Base-by-base conservation (phyloP, 2,329 filamentous ascomycete species). In the Cadophora sp. region DNA sequence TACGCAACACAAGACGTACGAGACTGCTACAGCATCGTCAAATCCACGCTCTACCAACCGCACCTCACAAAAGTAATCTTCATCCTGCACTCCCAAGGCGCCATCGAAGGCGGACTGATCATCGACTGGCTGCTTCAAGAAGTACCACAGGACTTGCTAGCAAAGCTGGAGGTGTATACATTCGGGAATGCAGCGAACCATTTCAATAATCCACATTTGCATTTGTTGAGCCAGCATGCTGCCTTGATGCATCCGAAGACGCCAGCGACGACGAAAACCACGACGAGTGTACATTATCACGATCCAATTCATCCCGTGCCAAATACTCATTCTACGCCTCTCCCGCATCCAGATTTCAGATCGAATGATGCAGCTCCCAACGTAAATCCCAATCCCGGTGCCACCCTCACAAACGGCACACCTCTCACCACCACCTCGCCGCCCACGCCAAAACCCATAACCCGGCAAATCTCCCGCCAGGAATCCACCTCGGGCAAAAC, bases 131-230 rank as follows among this genome's bases (percentile, higher is more conserved):
- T 95, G 1, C 82, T 94, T 1, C 88, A 90, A 70, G 91, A 94
- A 75, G 79, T 93, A 14, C 86, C 90, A 0, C 87, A 89, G 67
- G 85, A 90, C 70, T 80, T 90, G 3, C 81, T 93, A 6, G 79
- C 83, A 1, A 91, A 93, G 73, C 83, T 94, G 0, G 92, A 95
- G 78, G 86, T 95, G 14, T 91, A 90, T 29, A 94, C 92, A 0
- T 95, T 95, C 77, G 92, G 91, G 31, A 91, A 88, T 67, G 92
- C 91, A 0, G 90, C 92, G 0, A 93, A 93, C 74, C 91, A 94
- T 77, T 94, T 93, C 81, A 94, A 94, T 78, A 93, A 93, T 71
- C 92, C 92, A 0, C 85, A 87, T 72, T 82, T 85, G 3, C 84
- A 86, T 67, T 73, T 81, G 12, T 74, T 79, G 1, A 84, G 83